These are phyloP conservation scores for Pelargonium cotyledonis DNA, from an alignment of 441 rosid species.

Conservation along the genomic window DNA sequence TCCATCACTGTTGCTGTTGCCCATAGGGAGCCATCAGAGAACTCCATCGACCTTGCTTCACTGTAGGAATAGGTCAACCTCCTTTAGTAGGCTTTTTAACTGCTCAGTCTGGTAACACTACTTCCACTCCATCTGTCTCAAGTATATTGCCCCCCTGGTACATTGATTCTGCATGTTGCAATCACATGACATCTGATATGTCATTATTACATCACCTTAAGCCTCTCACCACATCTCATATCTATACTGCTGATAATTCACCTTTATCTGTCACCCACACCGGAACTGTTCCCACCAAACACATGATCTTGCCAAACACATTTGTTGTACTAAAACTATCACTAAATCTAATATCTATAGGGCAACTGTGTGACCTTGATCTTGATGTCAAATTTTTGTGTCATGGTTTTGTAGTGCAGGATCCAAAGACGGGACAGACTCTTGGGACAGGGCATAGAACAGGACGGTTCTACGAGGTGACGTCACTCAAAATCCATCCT, in stretches of 20 bases:
- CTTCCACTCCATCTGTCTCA: background rate
- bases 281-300: background rate
- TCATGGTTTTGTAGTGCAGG: conserved; percentile 4
- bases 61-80: background rate
- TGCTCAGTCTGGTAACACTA: background rate
- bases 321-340: conserved; percentile 8
- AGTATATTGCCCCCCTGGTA: background rate
- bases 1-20: background rate
- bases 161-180: conserved; percentile 14
- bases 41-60: background rate
- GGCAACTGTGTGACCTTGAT: conserved; percentile 15
- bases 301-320: background rate
- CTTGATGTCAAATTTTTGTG: background rate
- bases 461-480: conserved; percentile 15
- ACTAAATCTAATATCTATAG: conserved; percentile 7
- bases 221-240: background rate
- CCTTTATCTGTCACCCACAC: background rate
- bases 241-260: conserved; percentile 1
- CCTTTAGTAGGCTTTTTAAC: background rate
- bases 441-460: conserved; percentile 13
- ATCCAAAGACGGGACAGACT: conserved; percentile 9
- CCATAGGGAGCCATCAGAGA: background rate
- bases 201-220: background rate
- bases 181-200: conserved; percentile 13
- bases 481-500: background rate